These are phyloP conservation scores for Mycena crocata DNA, from an alignment of 768 basidiomycete genomes.

Conservation along the genomic window DNA sequence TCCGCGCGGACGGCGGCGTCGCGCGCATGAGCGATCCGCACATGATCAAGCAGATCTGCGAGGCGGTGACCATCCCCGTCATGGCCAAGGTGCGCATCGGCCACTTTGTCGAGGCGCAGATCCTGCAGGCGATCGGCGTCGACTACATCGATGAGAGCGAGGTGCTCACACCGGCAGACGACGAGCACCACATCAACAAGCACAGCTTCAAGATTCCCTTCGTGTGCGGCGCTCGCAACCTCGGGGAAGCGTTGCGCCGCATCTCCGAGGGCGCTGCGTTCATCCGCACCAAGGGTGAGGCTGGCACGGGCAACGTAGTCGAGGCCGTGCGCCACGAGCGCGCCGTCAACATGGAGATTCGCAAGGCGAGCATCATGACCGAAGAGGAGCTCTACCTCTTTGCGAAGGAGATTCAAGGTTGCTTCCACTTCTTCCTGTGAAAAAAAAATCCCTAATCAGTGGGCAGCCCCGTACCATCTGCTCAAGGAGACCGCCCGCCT, in stretches of 20 bases:
- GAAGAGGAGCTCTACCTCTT: constrained; percentile 95
- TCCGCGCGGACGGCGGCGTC: constrained; percentile 91
- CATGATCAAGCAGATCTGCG: constrained; percentile 97
- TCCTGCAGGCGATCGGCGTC: constrained; percentile 92
- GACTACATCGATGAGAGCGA: constrained; percentile 98
- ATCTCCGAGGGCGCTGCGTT: constrained; percentile 98
- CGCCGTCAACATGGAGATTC: constrained; percentile 85
- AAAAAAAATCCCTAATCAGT: background rate
- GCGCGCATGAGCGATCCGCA: constrained; percentile 97
- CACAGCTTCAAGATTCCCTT: constrained; percentile 95
- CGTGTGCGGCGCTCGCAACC: constrained; percentile 94
- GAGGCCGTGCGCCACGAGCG: constrained; percentile 96
- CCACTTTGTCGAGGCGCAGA: constrained; percentile 97
- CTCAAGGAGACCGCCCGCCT: constrained; percentile 95
- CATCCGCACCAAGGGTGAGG: constrained; percentile 97
- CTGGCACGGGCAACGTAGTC: constrained; percentile 90
- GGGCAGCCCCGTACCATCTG: constrained; percentile 89
- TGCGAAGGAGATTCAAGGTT: constrained; percentile 84
- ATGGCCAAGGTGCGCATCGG: constrained; percentile 96
- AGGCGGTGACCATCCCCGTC: constrained; percentile 95
- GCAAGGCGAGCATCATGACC: constrained; percentile 86
- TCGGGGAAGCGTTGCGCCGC: constrained; percentile 95
- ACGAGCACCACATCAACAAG: constrained; percentile 97
- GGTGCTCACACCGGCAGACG: constrained; percentile 96
- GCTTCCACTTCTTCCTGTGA: background rate